Evolutionary conservation across 2,329 filamentous ascomycete genomes (phyloP).

Genomic region (Aspergillus amoenus): DNA sequence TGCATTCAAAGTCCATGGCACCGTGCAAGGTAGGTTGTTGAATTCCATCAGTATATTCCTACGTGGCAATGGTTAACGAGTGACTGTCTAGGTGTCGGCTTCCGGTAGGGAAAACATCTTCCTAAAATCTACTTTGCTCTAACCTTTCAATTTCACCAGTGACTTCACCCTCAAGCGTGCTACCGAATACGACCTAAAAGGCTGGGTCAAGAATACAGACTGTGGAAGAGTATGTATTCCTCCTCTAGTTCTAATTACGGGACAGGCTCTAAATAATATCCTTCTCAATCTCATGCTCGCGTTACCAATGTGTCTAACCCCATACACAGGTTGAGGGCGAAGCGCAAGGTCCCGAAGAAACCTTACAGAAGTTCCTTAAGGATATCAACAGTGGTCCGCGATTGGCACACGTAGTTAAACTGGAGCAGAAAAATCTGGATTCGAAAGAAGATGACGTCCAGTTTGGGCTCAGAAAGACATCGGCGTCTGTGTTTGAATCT

Average conservation of each 20-base stretch:
- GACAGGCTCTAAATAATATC: neutral
- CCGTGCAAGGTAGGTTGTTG: conserved; percentile 64
- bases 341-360: conserved; percentile 70
- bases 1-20: conserved; percentile 58
- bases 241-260: neutral
- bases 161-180: conserved; percentile 49
- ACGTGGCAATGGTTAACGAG: neutral
- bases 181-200: conserved; percentile 43
- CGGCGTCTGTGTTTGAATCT: conserved; percentile 27
- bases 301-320: neutral
- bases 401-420: conserved; percentile 68
- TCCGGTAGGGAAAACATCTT: conserved; percentile 25
- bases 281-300: neutral
- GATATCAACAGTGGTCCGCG: conserved; percentile 73
- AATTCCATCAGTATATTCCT: neutral
- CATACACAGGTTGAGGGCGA: conserved; percentile 76
- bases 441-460: conserved; percentile 62
- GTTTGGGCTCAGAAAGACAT: conserved; percentile 56
- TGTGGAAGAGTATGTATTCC: conserved; percentile 42
- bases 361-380: conserved; percentile 68
- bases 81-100: conserved; percentile 29
- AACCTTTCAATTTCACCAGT: conserved; percentile 15
- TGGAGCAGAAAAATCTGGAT: conserved; percentile 69
- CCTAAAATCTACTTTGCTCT: neutral
- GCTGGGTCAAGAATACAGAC: conserved; percentile 50